Percentiles rank a stretch among this genome's conserved stretches.
Conservation (phyloP, 306 rosid genomes). For the Vachellia collinsii region DNA sequence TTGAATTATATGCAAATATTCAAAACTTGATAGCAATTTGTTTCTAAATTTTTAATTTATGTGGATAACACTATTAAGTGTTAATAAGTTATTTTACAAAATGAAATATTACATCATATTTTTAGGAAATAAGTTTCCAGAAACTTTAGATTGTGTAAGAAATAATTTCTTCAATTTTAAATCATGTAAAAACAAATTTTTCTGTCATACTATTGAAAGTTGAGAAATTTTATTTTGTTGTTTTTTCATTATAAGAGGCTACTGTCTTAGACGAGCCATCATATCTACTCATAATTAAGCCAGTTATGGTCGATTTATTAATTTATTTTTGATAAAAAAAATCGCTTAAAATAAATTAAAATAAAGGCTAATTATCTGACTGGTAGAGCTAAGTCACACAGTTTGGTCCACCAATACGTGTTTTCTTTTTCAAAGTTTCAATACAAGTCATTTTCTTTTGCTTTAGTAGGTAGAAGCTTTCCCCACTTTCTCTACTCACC, state of each 20-base stretch:
- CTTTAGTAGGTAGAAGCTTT: constrained; percentile 24
- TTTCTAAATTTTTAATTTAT: background rate
- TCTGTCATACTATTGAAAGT: background rate
- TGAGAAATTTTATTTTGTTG: background rate
- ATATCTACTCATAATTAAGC: background rate
- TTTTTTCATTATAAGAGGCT: background rate
- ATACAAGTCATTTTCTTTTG: constrained; percentile 23
- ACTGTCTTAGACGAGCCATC: background rate
- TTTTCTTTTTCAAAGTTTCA: constrained; percentile 7
- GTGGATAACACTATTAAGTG: background rate
- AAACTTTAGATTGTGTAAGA: background rate
- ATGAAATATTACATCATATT: too few relatives aligned
- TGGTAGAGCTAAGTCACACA: background rate
- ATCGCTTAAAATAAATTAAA: background rate
- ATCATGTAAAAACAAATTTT: background rate
- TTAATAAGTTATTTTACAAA: background rate
- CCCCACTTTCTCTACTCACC: background rate
- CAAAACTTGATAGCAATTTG: background rate
- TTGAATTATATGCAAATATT: background rate
- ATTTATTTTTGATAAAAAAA: background rate
- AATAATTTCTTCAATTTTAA: background rate
- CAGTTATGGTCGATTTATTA: background rate
- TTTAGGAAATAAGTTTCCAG: too few relatives aligned
- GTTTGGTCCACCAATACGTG: background rate
- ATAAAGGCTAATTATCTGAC: background rate